These are phyloP conservation scores for Eutrema salsugineum DNA, from an alignment of 441 rosid species.

Conservation along the genomic window DNA sequence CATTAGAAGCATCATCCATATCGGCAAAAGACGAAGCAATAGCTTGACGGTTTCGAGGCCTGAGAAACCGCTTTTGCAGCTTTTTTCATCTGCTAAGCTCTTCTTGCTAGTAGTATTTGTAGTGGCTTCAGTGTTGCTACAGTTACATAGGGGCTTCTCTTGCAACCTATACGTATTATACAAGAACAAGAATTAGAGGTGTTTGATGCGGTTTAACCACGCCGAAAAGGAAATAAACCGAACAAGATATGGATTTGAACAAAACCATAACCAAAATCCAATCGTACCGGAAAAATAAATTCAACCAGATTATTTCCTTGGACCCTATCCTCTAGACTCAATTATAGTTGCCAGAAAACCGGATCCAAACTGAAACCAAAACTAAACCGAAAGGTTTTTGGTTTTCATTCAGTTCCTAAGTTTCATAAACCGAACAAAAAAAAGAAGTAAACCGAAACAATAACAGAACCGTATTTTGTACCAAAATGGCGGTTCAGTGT, in stretches of 20 bases:
- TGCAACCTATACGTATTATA: conserved; percentile 49
- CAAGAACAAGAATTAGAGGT: neutral
- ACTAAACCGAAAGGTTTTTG: neutral
- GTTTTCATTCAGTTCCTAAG: neutral
- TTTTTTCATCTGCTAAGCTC: conserved; percentile 20
- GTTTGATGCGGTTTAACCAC: neutral
- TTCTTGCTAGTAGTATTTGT: conserved; percentile 11
- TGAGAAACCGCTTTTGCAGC: conserved; percentile 14
- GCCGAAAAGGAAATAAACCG: neutral
- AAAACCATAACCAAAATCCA: neutral
- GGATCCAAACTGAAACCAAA: neutral
- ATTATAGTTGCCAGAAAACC: neutral
- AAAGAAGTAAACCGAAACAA: neutral
- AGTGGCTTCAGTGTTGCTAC: conserved; percentile 21
- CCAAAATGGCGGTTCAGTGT: too few species aligned
- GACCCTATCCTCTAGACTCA: too few species aligned
- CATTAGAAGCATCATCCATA: conserved; percentile 88
- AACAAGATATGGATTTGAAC: neutral
- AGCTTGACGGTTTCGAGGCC: conserved; percentile 41
- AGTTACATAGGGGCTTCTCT: conserved; percentile 67
- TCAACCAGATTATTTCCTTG: too few species aligned
- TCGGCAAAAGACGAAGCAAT: conserved; percentile 63
- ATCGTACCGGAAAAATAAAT: neutral
- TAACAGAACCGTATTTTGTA: too few species aligned
- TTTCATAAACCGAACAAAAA: neutral